Evolutionary conservation across 2,329 filamentous ascomycete species (phyloP), one percentile per base, ranked within the genome.

Genomic region (Drechslerella stenobrocha): DNA sequence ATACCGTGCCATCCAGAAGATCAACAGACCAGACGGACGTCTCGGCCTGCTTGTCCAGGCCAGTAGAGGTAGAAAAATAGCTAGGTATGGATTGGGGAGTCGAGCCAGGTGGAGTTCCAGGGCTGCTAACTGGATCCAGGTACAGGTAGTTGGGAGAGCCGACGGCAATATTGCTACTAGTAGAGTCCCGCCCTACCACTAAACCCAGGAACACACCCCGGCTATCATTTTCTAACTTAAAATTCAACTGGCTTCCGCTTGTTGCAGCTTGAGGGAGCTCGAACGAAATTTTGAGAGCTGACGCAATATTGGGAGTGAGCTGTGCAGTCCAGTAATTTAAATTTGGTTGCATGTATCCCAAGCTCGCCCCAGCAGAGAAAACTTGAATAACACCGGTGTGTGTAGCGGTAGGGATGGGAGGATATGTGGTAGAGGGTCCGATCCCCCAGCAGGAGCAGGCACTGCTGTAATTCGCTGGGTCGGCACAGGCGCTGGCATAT

Each of bases 391-490:
- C 46, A 20, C 46, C 46, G 5, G 2, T 2, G 20, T 50, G 30
- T 20, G 46, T 50, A 15, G 15, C 13, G 28, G 30, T 32, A 32
- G 30, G 6, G 13, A 6, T 32, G 30, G 30, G 30, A 13, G 30
- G 30, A 13, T 32, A 32, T 32, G 30, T 32, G 30, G 30, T 32
- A n/a, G n/a, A n/a, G n/a, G 58, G 34, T 0, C 77, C 79, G 73
- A 80, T 75, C 48, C 78, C 78, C 74, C 76, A 80, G 77, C 79
- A 80, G 52, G 74, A 74, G 76, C 78, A 80, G 53, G 76, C 78
- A 34, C 78, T 77, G 28, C 77, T 74, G 74, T 79, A 80, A 46
- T 73, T 73, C 28, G 69, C 72, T 13, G 70, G 71, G 40, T 73
- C 69, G 55, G 73, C 72, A 73, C 78, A 79, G 44, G 73, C 73